These are phyloP conservation scores for Trichocladium uniseriatum DNA, from an alignment of 495 filamentous ascomycete species.

Conservation along the genomic window DNA sequence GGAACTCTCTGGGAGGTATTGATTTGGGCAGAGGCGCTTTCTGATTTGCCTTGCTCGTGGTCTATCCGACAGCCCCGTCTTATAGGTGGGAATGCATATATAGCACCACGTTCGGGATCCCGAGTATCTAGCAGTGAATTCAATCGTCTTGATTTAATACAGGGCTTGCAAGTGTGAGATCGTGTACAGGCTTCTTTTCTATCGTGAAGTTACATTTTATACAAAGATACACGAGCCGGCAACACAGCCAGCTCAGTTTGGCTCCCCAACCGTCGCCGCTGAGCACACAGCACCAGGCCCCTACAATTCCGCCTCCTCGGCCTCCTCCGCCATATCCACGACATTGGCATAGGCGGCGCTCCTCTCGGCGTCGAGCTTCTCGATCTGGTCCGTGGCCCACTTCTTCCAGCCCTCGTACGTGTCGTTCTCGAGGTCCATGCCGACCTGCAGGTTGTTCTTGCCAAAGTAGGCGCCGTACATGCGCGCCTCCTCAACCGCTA, in stretches of 20 bases:
- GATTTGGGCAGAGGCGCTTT: no score
- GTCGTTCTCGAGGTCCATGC: constrained; percentile 73
- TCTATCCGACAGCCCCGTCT: no score
- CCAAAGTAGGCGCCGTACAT: constrained; percentile 81
- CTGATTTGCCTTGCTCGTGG: no score
- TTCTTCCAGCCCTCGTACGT: constrained; percentile 70
- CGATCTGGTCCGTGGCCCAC: constrained; percentile 54
- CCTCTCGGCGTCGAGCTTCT: constrained; percentile 34
- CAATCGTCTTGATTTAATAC: no score
- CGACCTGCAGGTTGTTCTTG: constrained; percentile 58
- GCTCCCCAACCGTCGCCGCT: background rate
- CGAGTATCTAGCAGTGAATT: no score
- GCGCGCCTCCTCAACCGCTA: constrained; percentile 82
- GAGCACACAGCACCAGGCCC: background rate
- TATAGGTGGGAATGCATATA: no score
- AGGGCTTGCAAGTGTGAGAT: background rate
- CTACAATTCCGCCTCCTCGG: background rate
- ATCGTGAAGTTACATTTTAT: constrained; percentile 1
- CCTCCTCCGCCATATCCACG: constrained; percentile 13
- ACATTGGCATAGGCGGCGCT: constrained; percentile 37
- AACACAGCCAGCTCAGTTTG: background rate
- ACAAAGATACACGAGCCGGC: constrained; percentile 1
- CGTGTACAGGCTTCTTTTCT: constrained; percentile 5
- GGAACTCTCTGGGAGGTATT: no score
- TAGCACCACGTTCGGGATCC: no score